Base-by-base conservation (phyloP, 495 filamentous ascomycete genomes). In the Trichoderma orchidacearum region DNA sequence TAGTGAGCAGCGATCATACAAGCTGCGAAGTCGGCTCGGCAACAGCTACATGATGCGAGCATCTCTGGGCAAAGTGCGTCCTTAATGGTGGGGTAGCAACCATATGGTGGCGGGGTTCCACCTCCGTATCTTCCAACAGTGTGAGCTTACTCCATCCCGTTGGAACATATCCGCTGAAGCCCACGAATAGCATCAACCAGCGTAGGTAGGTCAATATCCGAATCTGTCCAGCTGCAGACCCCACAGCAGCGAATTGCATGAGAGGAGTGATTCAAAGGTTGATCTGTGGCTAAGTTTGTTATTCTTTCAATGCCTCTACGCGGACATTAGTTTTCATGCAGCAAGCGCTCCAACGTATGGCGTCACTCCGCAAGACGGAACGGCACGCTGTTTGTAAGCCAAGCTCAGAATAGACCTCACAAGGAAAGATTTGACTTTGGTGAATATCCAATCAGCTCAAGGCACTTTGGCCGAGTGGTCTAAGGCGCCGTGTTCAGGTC, bases 391-490 rank as follows among this genome's bases (percentile, higher is more conserved):
- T 17, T 17, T 2, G 5, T 15, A 21, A 3, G 13, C n/a, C 36
- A 13, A 41, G 36, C 1, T 3, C 0, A 7, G 13, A 2, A 17
- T 4, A 41, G 36, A 17, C n/a, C 36, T 41, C 36, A 41, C 3
- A 41, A 7, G 8, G 17, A 8, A n/a, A 23, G 21, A 23, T 41
- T 18, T 4, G 36, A 1, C 35, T 18, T 3, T 0, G 17, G 8
- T 17, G 2, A n/a, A 2, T 6, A 41, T 41, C 36, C 36, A 41
- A 41, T 41, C 36, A 41, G 17, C 32, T 35, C 36, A 48, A 48
- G 41, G 41, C 41, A 48, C 41, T 48, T 48, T 48, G 41, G 41
- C 41, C 41, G 41, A 48, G 41, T 27, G 41, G 41, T 48, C 41
- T 48, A 48, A 48, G 41, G 41, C 41, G 41, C 41, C 41, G 41